Evolutionary conservation across 148 eudicot genomes (phyloP), one percentile per base, ranked within the genome.

Genomic region (Nepenthes gracilis): DNA sequence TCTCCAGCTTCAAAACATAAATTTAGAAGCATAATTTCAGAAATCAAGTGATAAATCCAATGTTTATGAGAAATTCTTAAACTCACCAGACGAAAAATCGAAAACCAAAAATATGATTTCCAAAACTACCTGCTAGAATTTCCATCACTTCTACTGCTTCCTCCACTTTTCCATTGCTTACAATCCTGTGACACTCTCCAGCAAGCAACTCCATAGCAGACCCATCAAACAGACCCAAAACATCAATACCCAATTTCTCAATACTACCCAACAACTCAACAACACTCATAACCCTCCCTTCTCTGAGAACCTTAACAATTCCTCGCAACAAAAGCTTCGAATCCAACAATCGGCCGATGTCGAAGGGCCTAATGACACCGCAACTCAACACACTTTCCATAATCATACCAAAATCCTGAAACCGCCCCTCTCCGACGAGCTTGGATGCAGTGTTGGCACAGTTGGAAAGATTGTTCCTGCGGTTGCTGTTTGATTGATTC

Each of bases 361-460:
- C 62, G 6, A 55, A 58, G 35, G 65, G 40, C 55, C 58, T 65
- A 62, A 2, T 33, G 12, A n/a, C 71, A 23, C 74, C 78, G 2
- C 78, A 77, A 7, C 55, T 67, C 54, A 75, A 47, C 0, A 79
- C 74, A 62, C 47, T 70, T 54, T 84, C 86, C 11, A 72, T 80
- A 47, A 86, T 60, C 68, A 67, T 61, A 10, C 74, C 57, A 70
- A 86, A 90, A 5, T 90, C 90, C 9, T 75, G 69, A 63, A 84
- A 80, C 63, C 72, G 61, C 8, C 79, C 81, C 36, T 77, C 81
- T 47, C 73, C 68, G 6, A 80, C 80, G 48, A 82, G 81, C 63
- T 67, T 75, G 1, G 95, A 86, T 33, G 88, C 90, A 5, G 80
- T 66, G 23, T 82, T 74, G 34, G 90, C 82, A 58, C 69, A 76